These are phyloP conservation scores for Luffa acutangula DNA, from an alignment of 306 rosid genomes.

Conservation along the genomic window DNA sequence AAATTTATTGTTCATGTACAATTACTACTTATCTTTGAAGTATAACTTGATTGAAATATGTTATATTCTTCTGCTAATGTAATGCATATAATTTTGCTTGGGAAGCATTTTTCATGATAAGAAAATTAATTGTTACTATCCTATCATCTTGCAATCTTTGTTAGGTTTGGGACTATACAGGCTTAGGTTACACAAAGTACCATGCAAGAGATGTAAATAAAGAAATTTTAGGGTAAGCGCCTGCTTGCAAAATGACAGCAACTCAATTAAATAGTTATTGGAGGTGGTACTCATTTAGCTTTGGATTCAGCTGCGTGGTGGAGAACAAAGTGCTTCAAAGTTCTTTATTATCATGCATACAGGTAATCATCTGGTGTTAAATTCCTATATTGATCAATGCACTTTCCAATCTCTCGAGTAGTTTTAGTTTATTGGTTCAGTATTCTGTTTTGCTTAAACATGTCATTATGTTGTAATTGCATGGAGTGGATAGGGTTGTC, in stretches of 20 bases:
- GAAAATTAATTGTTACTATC: background rate
- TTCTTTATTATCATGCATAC: constrained; percentile 63
- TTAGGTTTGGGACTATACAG: constrained; percentile 92
- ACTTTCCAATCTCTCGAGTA: background rate
- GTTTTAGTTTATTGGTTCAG: background rate
- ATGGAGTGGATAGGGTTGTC: background rate
- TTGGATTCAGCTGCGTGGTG: constrained; percentile 65
- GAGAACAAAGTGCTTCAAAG: constrained; percentile 80
- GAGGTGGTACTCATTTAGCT: constrained; percentile 12
- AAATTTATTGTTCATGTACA: background rate
- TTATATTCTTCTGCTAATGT: background rate
- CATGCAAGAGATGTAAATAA: constrained; percentile 70
- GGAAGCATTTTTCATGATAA: background rate
- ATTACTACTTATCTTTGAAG: background rate
- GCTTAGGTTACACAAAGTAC: constrained; percentile 78
- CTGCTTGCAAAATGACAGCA: constrained; percentile 6
- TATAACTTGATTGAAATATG: background rate
- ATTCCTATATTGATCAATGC: background rate
- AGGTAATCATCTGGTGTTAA: constrained; percentile 36
- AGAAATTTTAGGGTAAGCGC: constrained; percentile 73
- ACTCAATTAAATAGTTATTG: constrained; percentile 19
- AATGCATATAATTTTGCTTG: background rate
- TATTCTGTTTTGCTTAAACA: background rate
- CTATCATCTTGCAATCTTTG: constrained; percentile 10
- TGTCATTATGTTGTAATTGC: background rate